phyloP scores from a whole-genome alignment of 345 rosid genomes.

The Citrus reticulata region DNA sequence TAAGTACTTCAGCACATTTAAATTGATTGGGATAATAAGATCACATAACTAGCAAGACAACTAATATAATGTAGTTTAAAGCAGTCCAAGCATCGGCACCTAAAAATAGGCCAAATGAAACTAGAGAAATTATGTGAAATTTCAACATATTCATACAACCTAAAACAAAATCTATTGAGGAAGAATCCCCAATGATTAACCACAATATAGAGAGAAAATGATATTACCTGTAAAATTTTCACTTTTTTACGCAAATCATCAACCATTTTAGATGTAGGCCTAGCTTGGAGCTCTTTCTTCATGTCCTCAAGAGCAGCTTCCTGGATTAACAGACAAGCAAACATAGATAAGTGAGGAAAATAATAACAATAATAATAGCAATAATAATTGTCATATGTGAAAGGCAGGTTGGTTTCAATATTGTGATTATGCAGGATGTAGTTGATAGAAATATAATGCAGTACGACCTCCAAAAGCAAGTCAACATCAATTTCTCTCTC shows the following conservation, averaged over 20 bases:
- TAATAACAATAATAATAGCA: neutral
- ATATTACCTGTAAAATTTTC: constrained; percentile 88
- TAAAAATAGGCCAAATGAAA: neutral
- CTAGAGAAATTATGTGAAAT: neutral
- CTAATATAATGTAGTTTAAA: neutral
- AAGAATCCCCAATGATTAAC: neutral
- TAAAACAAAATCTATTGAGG: neutral
- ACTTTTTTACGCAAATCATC: constrained; percentile 96
- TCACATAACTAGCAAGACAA: neutral
- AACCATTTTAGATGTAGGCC: constrained; percentile 88
- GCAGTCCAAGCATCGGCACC: neutral
- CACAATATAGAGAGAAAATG: neutral
- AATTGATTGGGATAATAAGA: neutral
- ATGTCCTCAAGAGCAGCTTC: constrained; percentile 78
- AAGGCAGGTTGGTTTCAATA: neutral
- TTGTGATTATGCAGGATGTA: neutral
- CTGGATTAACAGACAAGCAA: constrained; percentile 32
- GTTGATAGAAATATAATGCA: neutral
- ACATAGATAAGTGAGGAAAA: neutral
- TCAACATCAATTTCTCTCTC: neutral
- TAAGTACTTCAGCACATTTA: neutral
- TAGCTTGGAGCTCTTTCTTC: constrained; percentile 85
- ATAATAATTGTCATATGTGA: neutral
- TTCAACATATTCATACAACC: neutral
- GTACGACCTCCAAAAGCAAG: neutral